Percentiles rank a stretch among this genome's conserved stretches.
These are phyloP conservation scores for Ascoidea tarda DNA, from an alignment of 805 yeast genomes.

Conservation along the genomic window DNA sequence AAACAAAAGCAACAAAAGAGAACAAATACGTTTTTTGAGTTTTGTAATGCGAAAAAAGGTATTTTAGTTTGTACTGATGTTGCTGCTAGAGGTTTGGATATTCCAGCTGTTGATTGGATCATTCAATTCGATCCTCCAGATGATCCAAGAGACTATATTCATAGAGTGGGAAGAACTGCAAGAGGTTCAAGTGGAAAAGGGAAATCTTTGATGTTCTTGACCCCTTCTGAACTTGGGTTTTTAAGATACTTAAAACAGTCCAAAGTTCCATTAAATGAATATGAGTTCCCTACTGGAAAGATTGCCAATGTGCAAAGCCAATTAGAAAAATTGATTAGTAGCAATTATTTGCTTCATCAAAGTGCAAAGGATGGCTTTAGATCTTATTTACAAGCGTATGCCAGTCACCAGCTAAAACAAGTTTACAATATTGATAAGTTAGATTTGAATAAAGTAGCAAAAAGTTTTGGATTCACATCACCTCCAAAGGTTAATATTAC, in stretches of 20 bases:
- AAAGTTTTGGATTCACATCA: conserved; percentile 83
- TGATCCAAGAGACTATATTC: conserved; percentile 98
- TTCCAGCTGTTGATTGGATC: conserved; percentile 98
- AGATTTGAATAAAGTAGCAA: conserved; percentile 89
- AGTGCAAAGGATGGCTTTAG: conserved; percentile 96
- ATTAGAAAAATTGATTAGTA: conserved; percentile 76
- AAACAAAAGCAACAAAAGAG: conserved; percentile 98
- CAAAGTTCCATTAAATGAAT: conserved; percentile 93
- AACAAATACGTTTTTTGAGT: conserved; percentile 95
- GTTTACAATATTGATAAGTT: conserved; percentile 93
- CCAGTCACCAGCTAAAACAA: conserved; percentile 90
- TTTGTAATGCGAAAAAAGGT: conserved; percentile 93
- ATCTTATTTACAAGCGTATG: conserved; percentile 92
- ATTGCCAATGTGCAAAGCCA: conserved; percentile 95
- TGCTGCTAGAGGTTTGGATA: conserved; percentile 98
- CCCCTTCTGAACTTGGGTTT: conserved; percentile 91
- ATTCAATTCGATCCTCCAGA: conserved; percentile 99
- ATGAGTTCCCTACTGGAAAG: conserved; percentile 87
- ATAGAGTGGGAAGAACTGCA: conserved; percentile 98
- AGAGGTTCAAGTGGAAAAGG: conserved; percentile 88
- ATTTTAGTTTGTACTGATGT: conserved; percentile 93
- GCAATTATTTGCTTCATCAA: conserved; percentile 89
- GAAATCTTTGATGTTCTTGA: conserved; percentile 85
- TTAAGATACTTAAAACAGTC: conserved; percentile 90
- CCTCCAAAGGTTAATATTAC: conserved; percentile 97